phyloP scores from a whole-genome alignment of 768 basidiomycete genomes.

The Suillus ampliporus region DNA sequence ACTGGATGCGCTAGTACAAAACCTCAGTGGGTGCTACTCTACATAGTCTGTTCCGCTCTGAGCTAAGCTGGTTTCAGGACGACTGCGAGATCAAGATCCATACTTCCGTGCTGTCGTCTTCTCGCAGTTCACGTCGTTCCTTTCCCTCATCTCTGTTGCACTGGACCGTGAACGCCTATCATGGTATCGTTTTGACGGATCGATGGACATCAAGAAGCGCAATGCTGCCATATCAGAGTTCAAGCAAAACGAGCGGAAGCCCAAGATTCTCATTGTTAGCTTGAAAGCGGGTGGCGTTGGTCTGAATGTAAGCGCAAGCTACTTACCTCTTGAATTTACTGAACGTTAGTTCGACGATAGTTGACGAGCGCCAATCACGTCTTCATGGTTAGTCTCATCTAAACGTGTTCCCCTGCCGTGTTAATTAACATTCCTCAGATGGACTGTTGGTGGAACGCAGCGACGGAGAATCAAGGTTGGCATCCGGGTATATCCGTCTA shows the following conservation, averaged over 20 bases:
- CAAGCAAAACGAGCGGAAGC: constrained; percentile 66
- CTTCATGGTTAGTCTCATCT: constrained; percentile 65
- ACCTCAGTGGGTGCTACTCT: constrained; percentile 59
- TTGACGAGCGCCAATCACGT: constrained; percentile 84
- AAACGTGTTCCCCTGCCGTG: background rate
- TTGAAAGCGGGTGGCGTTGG: constrained; percentile 94
- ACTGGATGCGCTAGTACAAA: constrained; percentile 78
- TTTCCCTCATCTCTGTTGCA: constrained; percentile 78
- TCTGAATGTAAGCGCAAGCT: constrained; percentile 62
- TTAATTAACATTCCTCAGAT: constrained; percentile 53
- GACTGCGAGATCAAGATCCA: constrained; percentile 72
- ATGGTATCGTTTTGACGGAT: constrained; percentile 88
- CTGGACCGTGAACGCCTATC: constrained; percentile 72
- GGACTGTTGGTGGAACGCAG: constrained; percentile 94
- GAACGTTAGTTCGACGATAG: constrained; percentile 38
- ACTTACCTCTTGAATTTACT: constrained; percentile 5
- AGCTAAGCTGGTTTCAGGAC: constrained; percentile 44
- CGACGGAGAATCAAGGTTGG: constrained; percentile 78
- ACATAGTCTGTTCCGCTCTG: background rate
- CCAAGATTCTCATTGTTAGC: constrained; percentile 79
- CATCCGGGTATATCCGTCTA: background rate
- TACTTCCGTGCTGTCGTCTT: constrained; percentile 86
- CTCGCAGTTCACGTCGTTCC: constrained; percentile 88
- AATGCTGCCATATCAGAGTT: constrained; percentile 79
- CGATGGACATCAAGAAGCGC: constrained; percentile 87